Base-by-base conservation (phyloP, 305 asterid species). In the Stenogyne calaminthoides region DNA sequence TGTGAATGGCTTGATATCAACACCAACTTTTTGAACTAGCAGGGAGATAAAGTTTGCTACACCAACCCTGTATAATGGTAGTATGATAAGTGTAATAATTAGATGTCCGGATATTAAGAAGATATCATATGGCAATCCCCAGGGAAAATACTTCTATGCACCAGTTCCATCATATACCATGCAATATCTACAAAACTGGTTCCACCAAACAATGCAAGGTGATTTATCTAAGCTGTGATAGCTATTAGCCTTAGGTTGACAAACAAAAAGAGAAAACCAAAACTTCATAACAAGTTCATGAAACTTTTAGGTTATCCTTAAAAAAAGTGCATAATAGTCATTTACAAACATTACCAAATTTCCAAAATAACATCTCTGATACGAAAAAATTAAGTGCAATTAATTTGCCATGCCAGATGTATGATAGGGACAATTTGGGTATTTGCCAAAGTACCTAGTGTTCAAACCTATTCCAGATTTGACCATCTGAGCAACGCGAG, bases 381-480 rank as follows among this genome's bases (percentile, higher is more conserved):
- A 19, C 34, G n/a, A 39, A 66, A 52, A 58, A 52, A 65, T 54
- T 5, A 37, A 51, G 42, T 19, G 39, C n/a, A 52, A 37, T 19
- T 27, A 52, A 36, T 55, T n/a, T 56, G 34, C 27, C 64, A 78
- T 7, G 56, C 70, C 16, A 69, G 55, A 75, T 54, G 39, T 68
- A 69, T 44, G 15, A 25, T 39, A 16, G 56, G 15, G 57, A 55
- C 46, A 64, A 47, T 44, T 60, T 78, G 61, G 14, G 27, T 27
- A 58, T 4, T 58, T 58, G 39, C 12, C 59, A 52, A 68, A 62
- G 29, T 67, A 95, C 99, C 99, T 89, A 40, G 99, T 95, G 82
- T 95, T 95, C 82, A 95, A 85, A 73, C 99, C 99, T 81, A 95
- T 88, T 63, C 97, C 95, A 78, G 93, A 86, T 65, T 96, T 87